Evolutionary conservation across 331 rosid species (phyloP).

Genomic region (Phaseolus coccineus): DNA sequence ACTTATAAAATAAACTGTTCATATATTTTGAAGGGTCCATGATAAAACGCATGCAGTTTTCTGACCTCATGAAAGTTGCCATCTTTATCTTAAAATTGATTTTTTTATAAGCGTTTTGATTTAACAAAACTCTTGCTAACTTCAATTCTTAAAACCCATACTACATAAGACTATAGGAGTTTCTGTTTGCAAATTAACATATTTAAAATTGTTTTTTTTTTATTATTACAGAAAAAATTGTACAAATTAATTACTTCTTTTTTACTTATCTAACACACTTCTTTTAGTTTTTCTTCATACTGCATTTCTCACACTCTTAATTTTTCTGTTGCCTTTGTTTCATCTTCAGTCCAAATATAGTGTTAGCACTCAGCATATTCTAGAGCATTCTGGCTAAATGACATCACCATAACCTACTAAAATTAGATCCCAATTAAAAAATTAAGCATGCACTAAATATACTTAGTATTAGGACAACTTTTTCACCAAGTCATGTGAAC

Average conservation of each 20-base stretch:
- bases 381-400: conserved; percentile 34
- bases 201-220: not conserved
- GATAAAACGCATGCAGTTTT: not conserved
- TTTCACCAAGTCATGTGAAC: conserved; percentile 55
- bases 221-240: not conserved
- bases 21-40: conserved; percentile 9
- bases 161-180: not conserved
- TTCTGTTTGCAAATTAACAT: not conserved
- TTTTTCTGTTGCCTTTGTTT: not conserved
- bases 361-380: conserved; percentile 6
- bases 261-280: not conserved
- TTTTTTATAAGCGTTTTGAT: not conserved
- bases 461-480: conserved; percentile 38
- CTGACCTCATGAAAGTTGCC: not conserved
- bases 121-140: not conserved
- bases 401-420: conserved; percentile 46
- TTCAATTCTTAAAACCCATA: not conserved
- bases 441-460: conserved; percentile 1
- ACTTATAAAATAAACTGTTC: conserved; percentile 12
- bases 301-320: not conserved
- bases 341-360: not conserved
- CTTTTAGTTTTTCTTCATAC: not conserved
- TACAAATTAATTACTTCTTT: not conserved
- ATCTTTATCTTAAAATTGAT: too few relatives aligned
- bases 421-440: conserved; percentile 37